Conservation (phyloP, 768 basidiomycete genomes). For the Kwoniella shandongensis region DNA sequence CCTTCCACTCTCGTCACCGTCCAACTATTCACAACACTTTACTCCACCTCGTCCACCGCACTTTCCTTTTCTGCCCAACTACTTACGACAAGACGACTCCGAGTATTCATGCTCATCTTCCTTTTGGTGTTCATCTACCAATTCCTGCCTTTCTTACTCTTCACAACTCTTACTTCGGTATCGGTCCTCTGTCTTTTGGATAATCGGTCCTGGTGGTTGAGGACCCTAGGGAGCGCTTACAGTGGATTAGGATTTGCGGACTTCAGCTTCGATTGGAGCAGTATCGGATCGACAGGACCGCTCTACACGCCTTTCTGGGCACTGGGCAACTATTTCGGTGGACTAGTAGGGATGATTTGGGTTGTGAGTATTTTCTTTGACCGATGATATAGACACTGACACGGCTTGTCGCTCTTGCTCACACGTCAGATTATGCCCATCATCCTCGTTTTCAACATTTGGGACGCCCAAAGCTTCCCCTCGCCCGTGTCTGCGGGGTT, state of each 20-base stretch:
- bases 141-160: conserved; percentile 53
- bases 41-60: conserved; percentile 27
- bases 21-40: conserved; percentile 53
- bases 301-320: conserved; percentile 54
- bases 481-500: conserved; percentile 48
- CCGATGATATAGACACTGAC: too few relatives aligned
- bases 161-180: conserved; percentile 51
- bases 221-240: conserved; percentile 51
- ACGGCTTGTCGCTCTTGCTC: not conserved
- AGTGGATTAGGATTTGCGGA: conserved; percentile 49
- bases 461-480: conserved; percentile 50
- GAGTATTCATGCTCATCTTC: conserved; percentile 39
- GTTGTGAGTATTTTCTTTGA: conserved; percentile 33
- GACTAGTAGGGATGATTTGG: conserved; percentile 51
- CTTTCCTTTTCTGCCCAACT: conserved; percentile 18
- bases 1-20: conserved; percentile 50
- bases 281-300: conserved; percentile 48
- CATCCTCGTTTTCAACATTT: conserved; percentile 48
- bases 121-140: conserved; percentile 35
- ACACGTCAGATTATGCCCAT: conserved; percentile 39
- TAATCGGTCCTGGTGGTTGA: conserved; percentile 42
- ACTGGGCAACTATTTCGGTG: conserved; percentile 51
- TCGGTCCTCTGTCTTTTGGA: conserved; percentile 50
- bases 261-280: conserved; percentile 53
- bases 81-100: conserved; percentile 29